Conservation (phyloP, 179 eudicot species). For the Patellifolia procumbens region DNA sequence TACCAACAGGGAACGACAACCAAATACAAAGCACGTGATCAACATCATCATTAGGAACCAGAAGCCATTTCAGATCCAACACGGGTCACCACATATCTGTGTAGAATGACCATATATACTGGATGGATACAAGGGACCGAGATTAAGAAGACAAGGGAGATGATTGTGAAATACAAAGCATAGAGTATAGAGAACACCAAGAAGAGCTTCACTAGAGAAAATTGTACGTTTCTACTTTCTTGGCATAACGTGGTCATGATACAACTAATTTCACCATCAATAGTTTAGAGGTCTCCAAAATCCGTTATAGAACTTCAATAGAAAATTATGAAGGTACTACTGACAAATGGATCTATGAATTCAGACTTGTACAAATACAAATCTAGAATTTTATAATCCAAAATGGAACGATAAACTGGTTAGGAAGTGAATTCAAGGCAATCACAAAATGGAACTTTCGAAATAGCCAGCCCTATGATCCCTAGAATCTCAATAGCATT, state of each 20-base stretch:
- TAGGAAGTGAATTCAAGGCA: not conserved
- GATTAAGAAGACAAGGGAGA: too few species aligned
- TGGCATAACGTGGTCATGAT: too few species aligned
- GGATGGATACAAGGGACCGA: not conserved
- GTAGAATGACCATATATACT: not conserved
- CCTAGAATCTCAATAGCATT: not conserved
- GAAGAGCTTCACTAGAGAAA: not conserved
- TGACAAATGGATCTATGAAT: not conserved
- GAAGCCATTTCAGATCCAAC: too few species aligned
- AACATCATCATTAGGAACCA: slow-evolving; percentile 2
- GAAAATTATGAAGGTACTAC: not conserved
- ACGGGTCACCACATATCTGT: not conserved
- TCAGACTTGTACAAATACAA: too few species aligned
- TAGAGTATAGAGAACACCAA: not conserved
- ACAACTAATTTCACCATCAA: too few species aligned
- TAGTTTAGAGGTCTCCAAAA: not conserved
- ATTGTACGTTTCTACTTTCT: not conserved
- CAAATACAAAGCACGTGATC: too few species aligned
- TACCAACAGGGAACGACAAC: too few species aligned
- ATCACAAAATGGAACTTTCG: not conserved
- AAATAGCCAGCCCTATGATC: not conserved
- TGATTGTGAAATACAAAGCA: too few species aligned
- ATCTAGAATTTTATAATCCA: not conserved
- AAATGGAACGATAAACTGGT: not conserved
- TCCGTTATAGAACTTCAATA: not conserved